A percentile compares a stretch with the other conserved stretches of the same genome.
Conservation (phyloP, 148 eudicot genomes). For the Vaccinium vitisidaea region DNA sequence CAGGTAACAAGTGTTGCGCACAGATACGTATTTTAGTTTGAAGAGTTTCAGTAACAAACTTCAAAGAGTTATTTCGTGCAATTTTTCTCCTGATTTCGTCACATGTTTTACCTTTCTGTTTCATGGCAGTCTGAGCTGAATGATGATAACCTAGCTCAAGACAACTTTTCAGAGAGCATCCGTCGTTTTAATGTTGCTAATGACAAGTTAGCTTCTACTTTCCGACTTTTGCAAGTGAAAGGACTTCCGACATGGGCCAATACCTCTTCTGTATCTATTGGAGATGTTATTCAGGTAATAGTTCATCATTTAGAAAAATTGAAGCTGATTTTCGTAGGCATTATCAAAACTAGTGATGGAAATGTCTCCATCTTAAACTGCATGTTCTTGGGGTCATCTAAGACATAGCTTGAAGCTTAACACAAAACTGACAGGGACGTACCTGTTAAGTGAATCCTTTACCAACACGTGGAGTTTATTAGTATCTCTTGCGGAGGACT, state of each 20-base stretch:
- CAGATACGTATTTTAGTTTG: neutral
- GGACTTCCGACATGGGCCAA: slow-evolving; percentile 85
- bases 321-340: neutral
- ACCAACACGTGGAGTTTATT: neutral
- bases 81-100: neutral
- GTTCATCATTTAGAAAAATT: neutral
- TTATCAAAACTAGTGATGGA: neutral
- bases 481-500: neutral
- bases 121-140: slow-evolving; percentile 26
- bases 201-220: slow-evolving; percentile 54
- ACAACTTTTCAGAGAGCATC: slow-evolving; percentile 49
- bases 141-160: slow-evolving; percentile 23
- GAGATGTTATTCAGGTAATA: slow-evolving; percentile 73
- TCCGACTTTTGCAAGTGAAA: slow-evolving; percentile 72
- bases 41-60: neutral
- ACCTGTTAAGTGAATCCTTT: neutral
- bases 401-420: neutral
- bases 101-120: neutral
- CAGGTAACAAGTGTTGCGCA: neutral
- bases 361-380: neutral
- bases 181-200: slow-evolving; percentile 49
- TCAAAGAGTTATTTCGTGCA: neutral
- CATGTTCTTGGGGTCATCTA: neutral
- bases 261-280: slow-evolving; percentile 71
- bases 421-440: neutral